A percentile compares a stretch with the other conserved stretches of the same genome.
phyloP scores from a whole-genome alignment of 176 grass and related monocot species.

The Cocos nucifera region DNA sequence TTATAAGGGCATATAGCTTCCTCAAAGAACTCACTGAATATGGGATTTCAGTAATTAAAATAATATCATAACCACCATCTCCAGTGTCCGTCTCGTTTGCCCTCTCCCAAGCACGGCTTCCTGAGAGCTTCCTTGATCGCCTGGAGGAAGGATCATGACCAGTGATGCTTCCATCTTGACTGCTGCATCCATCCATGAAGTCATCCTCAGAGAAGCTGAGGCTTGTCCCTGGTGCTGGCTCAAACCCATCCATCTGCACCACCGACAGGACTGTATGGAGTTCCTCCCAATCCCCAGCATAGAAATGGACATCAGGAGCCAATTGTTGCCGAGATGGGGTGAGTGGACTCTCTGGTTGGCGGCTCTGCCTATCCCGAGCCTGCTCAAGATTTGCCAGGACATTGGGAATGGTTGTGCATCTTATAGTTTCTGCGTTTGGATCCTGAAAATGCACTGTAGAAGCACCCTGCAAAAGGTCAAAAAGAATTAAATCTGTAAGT shows the following conservation, averaged over 20 bases:
- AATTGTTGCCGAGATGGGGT: slow-evolving; percentile 53
- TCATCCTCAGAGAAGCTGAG: slow-evolving; percentile 67
- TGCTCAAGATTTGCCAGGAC: slow-evolving; percentile 74
- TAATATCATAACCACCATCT: slow-evolving; percentile 71
- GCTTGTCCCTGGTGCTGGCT: slow-evolving; percentile 24
- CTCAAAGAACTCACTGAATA: slow-evolving; percentile 41
- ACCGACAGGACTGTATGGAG: slow-evolving; percentile 55
- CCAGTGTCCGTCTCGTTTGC: slow-evolving; percentile 37
- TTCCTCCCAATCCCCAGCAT: slow-evolving; percentile 66
- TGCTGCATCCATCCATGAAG: slow-evolving; percentile 47
- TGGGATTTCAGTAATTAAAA: slow-evolving; percentile 62
- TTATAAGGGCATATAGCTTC: slow-evolving; percentile 48
- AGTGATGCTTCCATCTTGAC: slow-evolving; percentile 49
- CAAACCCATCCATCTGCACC: slow-evolving; percentile 40
- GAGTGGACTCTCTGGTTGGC: slow-evolving; percentile 58
- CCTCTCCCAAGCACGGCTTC: slow-evolving; percentile 77
- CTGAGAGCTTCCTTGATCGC: slow-evolving; percentile 58
- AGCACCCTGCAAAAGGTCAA: slow-evolving; percentile 39
- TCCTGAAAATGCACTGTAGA: slow-evolving; percentile 74
- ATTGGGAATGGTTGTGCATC: slow-evolving; percentile 73
- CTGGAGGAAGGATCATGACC: slow-evolving; percentile 40
- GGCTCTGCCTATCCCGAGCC: slow-evolving; percentile 42
- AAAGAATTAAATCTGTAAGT: neutral
- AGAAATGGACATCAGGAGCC: slow-evolving; percentile 62
- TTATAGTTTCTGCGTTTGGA: slow-evolving; percentile 60